Conservation (phyloP, 2,329 filamentous ascomycete genomes). For the Massarina eburnea region DNA sequence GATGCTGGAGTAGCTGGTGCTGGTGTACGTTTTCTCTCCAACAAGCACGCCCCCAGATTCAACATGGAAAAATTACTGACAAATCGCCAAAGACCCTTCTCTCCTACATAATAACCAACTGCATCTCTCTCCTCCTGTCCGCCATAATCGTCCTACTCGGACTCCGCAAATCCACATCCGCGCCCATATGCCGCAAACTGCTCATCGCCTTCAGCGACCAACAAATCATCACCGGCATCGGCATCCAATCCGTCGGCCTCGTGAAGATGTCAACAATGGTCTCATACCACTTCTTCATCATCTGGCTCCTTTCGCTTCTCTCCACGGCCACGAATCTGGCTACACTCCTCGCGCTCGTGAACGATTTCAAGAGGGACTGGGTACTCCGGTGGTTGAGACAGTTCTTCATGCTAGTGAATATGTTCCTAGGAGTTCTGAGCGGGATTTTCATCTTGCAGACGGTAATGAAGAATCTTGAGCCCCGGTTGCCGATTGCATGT, state of each 20-base stretch:
- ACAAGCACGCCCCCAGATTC: not conserved
- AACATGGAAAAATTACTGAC: not conserved
- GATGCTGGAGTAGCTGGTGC: slow-evolving; percentile 61
- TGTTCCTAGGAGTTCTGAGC: slow-evolving; percentile 59
- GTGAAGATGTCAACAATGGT: slow-evolving; percentile 61
- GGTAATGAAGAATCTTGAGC: slow-evolving; percentile 55
- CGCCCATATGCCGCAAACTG: slow-evolving; percentile 63
- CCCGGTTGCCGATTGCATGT: slow-evolving; percentile 62
- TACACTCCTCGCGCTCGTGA: slow-evolving; percentile 64
- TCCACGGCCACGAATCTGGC: slow-evolving; percentile 68
- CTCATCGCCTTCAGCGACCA: slow-evolving; percentile 68
- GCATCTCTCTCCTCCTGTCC: slow-evolving; percentile 58
- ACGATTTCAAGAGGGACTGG: slow-evolving; percentile 68
- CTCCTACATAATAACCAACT: slow-evolving; percentile 67
- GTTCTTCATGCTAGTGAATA: slow-evolving; percentile 66
- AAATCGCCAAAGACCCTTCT: slow-evolving; percentile 52
- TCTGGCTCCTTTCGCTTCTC: slow-evolving; percentile 68
- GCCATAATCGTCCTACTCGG: slow-evolving; percentile 61
- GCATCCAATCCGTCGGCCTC: slow-evolving; percentile 66
- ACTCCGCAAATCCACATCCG: slow-evolving; percentile 47
- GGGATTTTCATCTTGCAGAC: slow-evolving; percentile 60
- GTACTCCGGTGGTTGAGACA: slow-evolving; percentile 67
- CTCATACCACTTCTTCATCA: slow-evolving; percentile 70
- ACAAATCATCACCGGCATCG: slow-evolving; percentile 69
- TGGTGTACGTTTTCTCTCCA: slow-evolving; percentile 48